These are phyloP conservation scores for Ogataea trehaloabstinens DNA, from an alignment of 805 yeast genomes.

Conservation along the genomic window DNA sequence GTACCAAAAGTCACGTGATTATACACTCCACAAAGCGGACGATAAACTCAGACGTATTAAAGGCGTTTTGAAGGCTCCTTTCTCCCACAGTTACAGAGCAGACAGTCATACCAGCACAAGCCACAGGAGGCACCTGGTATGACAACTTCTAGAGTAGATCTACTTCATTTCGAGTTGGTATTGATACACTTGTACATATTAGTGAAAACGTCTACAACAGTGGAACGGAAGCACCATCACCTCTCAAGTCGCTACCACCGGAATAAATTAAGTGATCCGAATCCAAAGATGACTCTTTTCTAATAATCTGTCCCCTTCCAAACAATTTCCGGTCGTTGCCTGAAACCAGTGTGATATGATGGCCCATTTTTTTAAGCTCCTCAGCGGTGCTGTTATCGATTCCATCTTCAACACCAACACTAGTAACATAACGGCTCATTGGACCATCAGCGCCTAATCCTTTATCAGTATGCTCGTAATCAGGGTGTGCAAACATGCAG, in stretches of 20 bases:
- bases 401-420: constrained; percentile 66
- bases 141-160: no score
- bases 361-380: constrained; percentile 53
- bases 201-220: constrained; percentile 19
- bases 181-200: no score
- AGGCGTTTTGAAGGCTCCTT: no score
- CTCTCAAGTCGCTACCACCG: constrained; percentile 78
- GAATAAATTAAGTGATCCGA: constrained; percentile 44
- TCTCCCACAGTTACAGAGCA: no score
- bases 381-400: constrained; percentile 45
- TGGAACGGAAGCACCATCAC: constrained; percentile 79
- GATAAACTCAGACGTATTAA: no score
- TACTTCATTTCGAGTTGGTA: no score
- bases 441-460: constrained; percentile 69
- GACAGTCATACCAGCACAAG: no score
- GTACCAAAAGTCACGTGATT: no score
- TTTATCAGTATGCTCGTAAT: constrained; percentile 39
- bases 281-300: constrained; percentile 34
- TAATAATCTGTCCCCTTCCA: constrained; percentile 76
- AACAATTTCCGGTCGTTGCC: constrained; percentile 40
- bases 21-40: no score
- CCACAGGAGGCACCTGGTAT: no score
- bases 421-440: constrained; percentile 53
- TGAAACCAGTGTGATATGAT: constrained; percentile 42
- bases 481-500: constrained; percentile 55